Conservation (phyloP, 2,329 filamentous ascomycete species). For the Epichloe scottii region DNA sequence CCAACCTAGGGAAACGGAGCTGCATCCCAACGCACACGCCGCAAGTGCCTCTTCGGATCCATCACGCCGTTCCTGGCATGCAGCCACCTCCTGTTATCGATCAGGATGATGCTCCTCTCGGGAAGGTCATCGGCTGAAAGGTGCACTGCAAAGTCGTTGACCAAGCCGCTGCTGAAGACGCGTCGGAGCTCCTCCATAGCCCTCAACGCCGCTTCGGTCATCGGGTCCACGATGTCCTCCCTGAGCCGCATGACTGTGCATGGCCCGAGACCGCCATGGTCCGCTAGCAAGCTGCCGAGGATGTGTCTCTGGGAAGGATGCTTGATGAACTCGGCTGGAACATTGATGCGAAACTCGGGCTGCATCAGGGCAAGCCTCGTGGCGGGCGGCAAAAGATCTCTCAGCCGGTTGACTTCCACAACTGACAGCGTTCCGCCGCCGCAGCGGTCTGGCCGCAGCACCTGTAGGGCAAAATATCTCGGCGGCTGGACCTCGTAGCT, state of each 20-base stretch:
- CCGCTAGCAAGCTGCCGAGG: background rate
- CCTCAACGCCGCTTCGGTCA: background rate
- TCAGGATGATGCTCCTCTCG: background rate
- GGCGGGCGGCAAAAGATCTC: background rate
- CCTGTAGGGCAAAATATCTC: background rate
- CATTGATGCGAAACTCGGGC: background rate
- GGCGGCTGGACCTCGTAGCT: background rate
- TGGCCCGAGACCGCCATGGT: background rate
- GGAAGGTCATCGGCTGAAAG: background rate
- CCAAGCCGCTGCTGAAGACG: background rate
- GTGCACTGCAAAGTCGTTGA: background rate
- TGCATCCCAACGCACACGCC: constrained; percentile 15
- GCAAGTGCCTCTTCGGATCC: constrained; percentile 22
- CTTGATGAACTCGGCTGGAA: background rate
- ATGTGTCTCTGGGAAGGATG: background rate
- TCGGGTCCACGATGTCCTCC: background rate
- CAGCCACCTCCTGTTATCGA: constrained; percentile 15
- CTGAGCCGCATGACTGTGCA: background rate
- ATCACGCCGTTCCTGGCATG: constrained; percentile 20
- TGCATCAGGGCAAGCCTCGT: background rate
- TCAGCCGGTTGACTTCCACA: background rate
- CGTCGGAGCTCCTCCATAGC: background rate
- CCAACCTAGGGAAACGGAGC: background rate
- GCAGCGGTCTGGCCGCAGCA: background rate
- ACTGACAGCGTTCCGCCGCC: background rate